phyloP scores from a whole-genome alignment of 129 eudicot genomes.

The carrot (Daucus carota) region DNA sequence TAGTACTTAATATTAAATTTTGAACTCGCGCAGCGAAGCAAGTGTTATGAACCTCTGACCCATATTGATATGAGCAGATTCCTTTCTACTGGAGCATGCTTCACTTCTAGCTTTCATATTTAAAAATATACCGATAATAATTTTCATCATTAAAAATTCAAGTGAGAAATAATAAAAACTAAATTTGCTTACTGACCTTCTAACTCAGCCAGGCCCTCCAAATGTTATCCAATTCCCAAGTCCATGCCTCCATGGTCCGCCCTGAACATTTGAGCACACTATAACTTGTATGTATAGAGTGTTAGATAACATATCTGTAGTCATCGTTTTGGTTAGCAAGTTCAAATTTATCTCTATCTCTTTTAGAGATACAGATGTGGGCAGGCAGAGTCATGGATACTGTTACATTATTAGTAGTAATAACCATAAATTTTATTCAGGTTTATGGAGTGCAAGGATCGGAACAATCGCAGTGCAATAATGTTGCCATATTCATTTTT shows the following conservation, averaged over 20 bases:
- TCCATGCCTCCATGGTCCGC: background rate
- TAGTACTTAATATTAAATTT: background rate
- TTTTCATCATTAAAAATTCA: background rate
- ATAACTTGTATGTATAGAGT: background rate
- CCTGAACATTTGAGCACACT: background rate
- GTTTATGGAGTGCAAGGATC: conserved; percentile 97
- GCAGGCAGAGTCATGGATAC: background rate
- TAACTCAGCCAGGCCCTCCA: background rate
- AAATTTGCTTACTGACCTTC: background rate
- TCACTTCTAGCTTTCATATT: background rate
- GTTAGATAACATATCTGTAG: background rate
- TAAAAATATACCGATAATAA: background rate
- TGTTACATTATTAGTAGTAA: conserved; percentile 33
- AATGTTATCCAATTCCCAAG: background rate
- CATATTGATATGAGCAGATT: background rate
- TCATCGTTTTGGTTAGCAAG: background rate
- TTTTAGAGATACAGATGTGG: background rate
- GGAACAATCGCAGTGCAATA: conserved; percentile 68
- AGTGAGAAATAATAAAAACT: background rate
- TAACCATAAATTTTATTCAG: conserved; percentile 66
- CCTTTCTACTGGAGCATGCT: background rate
- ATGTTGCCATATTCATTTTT: conserved; percentile 82
- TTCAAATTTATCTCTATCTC: conserved; percentile 5
- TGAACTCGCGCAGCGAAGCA: background rate
- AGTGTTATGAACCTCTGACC: background rate